These are phyloP conservation scores for Eleusine coracana DNA, from an alignment of 176 grass and related monocot species.

Conservation along the genomic window DNA sequence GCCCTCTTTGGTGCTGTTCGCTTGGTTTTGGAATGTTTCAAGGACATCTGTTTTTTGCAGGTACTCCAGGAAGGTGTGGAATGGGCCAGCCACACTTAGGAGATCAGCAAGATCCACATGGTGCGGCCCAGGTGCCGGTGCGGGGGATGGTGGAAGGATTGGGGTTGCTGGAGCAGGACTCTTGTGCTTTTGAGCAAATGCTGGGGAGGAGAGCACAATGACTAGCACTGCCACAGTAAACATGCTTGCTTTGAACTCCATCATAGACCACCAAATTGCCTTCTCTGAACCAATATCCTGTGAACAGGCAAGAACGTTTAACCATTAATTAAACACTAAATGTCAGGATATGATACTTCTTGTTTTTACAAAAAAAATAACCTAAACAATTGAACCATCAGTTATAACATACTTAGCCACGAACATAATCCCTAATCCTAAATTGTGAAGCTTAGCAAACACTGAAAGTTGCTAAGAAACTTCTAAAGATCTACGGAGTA, in stretches of 20 bases:
- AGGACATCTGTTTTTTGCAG: conserved; percentile 74
- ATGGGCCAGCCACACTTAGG: conserved; percentile 82
- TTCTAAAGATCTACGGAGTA: conserved; percentile 5
- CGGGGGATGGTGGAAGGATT: conserved; percentile 57
- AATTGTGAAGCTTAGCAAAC: neutral
- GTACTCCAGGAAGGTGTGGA: conserved; percentile 77
- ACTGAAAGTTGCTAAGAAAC: neutral
- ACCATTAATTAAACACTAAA: conserved; percentile 27
- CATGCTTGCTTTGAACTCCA: conserved; percentile 50
- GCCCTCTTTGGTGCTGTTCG: conserved; percentile 72
- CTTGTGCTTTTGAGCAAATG: conserved; percentile 57
- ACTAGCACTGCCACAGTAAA: conserved; percentile 46
- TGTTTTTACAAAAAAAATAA: neutral
- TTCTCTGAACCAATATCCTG: conserved; percentile 46
- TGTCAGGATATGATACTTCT: neutral
- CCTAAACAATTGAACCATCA: neutral
- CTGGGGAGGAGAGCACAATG: conserved; percentile 50
- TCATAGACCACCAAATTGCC: conserved; percentile 29
- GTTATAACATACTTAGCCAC: neutral
- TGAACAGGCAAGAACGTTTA: conserved; percentile 38
- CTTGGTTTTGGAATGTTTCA: conserved; percentile 84
- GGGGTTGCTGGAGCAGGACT: conserved; percentile 46
- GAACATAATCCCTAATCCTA: neutral
- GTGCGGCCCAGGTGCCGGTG: conserved; percentile 60
- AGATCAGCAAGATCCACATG: conserved; percentile 86